These are phyloP conservation scores for Cynanchum wilfordii DNA, from an alignment of 257 asterid genomes.

Conservation along the genomic window DNA sequence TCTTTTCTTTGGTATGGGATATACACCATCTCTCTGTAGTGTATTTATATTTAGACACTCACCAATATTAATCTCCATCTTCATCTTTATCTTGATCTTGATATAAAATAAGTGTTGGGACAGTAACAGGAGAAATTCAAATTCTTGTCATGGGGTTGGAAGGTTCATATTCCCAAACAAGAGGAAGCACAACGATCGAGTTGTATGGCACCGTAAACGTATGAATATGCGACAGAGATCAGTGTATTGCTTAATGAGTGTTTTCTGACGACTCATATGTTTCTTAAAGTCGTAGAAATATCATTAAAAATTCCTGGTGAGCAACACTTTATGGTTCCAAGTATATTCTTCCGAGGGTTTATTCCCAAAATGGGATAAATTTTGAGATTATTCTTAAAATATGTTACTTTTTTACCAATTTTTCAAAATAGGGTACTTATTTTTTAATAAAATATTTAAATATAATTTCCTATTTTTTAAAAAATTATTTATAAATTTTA, in stretches of 20 bases:
- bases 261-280: not conserved
- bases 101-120: not conserved
- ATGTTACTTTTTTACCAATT: no score
- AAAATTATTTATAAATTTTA: no score
- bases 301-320: conserved; percentile 1
- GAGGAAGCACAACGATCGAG: not conserved
- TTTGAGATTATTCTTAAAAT: no score
- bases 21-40: not conserved
- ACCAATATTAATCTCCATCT: no score
- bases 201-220: not conserved
- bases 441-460: no score
- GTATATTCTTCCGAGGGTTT: not conserved
- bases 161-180: not conserved
- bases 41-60: no score
- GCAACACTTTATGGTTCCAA: not conserved
- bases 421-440: no score
- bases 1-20: no score
- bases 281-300: not conserved
- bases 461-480: no score
- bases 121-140: not conserved
- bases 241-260: not conserved
- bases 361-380: no score
- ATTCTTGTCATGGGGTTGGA: not conserved
- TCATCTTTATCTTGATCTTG: no score
- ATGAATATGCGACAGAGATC: not conserved